Evolutionary conservation across 306 rosid genomes (phyloP), one percentile per base, ranked within the genome.

Genomic region (Begonia fuchsioides): DNA sequence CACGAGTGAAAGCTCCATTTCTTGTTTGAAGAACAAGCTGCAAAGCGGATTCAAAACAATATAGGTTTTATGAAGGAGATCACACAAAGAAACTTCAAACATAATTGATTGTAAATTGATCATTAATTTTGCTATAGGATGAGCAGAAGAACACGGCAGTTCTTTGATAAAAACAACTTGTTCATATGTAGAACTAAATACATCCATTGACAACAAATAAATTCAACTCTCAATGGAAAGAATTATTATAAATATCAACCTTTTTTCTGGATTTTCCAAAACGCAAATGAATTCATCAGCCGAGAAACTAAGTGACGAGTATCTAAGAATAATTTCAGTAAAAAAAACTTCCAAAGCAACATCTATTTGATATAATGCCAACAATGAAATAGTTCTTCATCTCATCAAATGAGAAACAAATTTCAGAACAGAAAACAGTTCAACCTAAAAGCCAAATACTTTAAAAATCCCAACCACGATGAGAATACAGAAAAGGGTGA

Each of bases 1-100:
- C 7, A 85, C 77, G 17, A 90, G 80, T 15, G 94, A 85, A 64
- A 90, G 95, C 61, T 90, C 95, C 98, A 90, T 90, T 77, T 90
- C 95, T 69, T 90, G 98, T 61, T 90, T 90, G 47, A 74, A 90
- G 63, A 84, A 90, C 56, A 85, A 66, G 63, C 95, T 90, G 69
- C 64, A 48, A 62, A 13, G 52, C 19, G 60, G 16, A 13, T 71
- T 15, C n/a, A 16, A 46, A 38, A 50, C 32, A 56, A 69, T 10
- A 54, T 38, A 35, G 6, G 14, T 2, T 11, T 44, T 47, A 17
- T 14, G 38, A 19, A 47, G 13, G 32, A 38, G 6, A 16, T 12
- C 1, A n/a, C n/a, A 12, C 39, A 50, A 50, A 50, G 13, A 11
- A 35, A 17, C 10, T 11, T 44, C 43, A 17, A 40, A 40, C 11